These are phyloP conservation scores for Xylariaceae sp. DNA, from an alignment of 2,329 filamentous ascomycete species.

Conservation along the genomic window DNA sequence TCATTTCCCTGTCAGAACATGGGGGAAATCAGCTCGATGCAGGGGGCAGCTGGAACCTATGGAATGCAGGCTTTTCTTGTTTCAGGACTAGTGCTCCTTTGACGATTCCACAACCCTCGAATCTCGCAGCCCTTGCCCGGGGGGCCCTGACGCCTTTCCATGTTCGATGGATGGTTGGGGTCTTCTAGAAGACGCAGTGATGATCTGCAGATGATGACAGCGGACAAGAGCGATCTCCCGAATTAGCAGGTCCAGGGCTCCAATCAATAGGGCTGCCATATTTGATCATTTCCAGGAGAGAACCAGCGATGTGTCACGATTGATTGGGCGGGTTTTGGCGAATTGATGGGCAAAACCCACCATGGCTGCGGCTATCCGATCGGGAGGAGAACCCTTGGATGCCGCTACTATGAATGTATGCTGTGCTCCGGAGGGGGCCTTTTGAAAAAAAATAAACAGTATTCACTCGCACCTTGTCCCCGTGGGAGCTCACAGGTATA, in stretches of 20 bases:
- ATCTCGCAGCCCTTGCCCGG: not conserved
- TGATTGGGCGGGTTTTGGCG: conserved; percentile 29
- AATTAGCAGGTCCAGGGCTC: conserved; percentile 12
- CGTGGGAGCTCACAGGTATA: conserved; percentile 1
- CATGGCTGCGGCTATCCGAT: conserved; percentile 25
- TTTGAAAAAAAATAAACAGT: no score
- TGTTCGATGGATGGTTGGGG: conserved; percentile 15
- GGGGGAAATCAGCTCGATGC: not conserved
- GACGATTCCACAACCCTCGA: not conserved
- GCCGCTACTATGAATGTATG: conserved; percentile 17
- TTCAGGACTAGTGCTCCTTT: not conserved
- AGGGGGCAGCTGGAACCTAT: not conserved
- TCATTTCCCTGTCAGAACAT: not conserved
- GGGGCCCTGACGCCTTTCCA: conserved; percentile 12
- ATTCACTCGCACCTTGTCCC: conserved; percentile 9
- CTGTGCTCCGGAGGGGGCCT: conserved; percentile 17
- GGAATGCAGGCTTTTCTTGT: not conserved
- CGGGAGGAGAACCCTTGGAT: conserved; percentile 21
- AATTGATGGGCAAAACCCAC: conserved; percentile 22
- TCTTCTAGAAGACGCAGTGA: conserved; percentile 25
- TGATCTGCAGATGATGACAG: conserved; percentile 16
- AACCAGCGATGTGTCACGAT: conserved; percentile 15
- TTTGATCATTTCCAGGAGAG: conserved; percentile 11
- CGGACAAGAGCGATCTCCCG: conserved; percentile 16
- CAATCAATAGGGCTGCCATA: conserved; percentile 24